Evolutionary conservation across 202 grass and related monocot species (phyloP), one percentile per base, ranked within the genome.

Genomic region (Musa balbisiana): DNA sequence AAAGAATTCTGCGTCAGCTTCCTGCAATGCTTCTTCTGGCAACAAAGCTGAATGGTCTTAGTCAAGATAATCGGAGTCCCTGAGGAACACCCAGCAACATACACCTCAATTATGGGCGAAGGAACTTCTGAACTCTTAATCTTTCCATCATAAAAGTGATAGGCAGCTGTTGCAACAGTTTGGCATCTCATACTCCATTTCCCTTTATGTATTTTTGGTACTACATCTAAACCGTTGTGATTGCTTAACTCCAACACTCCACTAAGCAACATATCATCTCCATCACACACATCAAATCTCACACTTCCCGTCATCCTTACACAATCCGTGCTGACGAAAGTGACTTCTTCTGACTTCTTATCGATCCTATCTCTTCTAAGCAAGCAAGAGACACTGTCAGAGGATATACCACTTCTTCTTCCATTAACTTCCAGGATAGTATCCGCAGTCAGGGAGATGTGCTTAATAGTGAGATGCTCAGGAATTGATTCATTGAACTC

Each of bases 181-280:
- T 79, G 68, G 56, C 89, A 96, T 76, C 78, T 90, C 87, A 92
- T 90, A n/a, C 50, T 69, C 89, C 92, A 96, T 69, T 73, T 85
- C 64, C 13, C 82, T 22, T 62, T n/a, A 1, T 20, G 10, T 49
- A 25, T 54, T 15, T 58, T 49, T 23, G 11, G 5, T 74, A 70
- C 82, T 17, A 1, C 55, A 16, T 13, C 11, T 5, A 26, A 54
- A 23, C 73, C 19, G 52, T 72, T 79, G 26, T 52, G 67, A 59
- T 87, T 73, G 69, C 83, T 79, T 73, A 71, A 80, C 68, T 96
- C 89, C 25, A 90, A 67, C 68, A 85, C 85, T 52, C 92, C 92
- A 4, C 80, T 55, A 5, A 96, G 64, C 33, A 96, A 72, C 68
- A 84, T 62, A 82, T 88, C 84, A 24, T 81, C 78, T 74, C 27